Conservation (phyloP, 2,329 filamentous ascomycete species). For the Pyricularia pennisetigena region DNA sequence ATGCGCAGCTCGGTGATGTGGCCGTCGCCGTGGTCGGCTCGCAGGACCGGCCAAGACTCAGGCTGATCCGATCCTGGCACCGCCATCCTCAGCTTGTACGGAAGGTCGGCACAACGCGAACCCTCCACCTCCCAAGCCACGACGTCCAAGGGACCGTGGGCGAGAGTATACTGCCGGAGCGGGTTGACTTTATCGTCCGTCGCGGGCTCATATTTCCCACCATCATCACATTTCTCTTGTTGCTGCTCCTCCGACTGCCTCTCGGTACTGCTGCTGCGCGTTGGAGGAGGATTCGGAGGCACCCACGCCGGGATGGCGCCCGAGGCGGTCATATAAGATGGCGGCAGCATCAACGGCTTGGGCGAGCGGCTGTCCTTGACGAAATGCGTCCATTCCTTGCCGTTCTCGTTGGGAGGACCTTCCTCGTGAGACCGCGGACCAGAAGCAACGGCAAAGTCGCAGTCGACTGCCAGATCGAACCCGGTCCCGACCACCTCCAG, state of each 20-base stretch:
- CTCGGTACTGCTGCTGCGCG: background rate
- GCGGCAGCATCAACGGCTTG: background rate
- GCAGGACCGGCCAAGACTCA: background rate
- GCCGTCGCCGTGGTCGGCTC: background rate
- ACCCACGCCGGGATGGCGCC: background rate
- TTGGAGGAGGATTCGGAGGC: background rate
- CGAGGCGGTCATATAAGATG: background rate
- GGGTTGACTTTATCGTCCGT: background rate
- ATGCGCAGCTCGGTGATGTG: background rate
- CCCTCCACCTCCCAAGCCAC: conserved; percentile 49
- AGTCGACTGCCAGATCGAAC: conserved; percentile 24
- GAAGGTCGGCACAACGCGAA: conserved; percentile 37
- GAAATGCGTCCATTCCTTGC: background rate
- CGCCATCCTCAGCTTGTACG: conserved; percentile 17
- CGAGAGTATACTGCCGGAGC: background rate
- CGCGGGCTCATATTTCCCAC: background rate
- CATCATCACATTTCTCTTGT: background rate
- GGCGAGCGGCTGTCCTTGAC: background rate
- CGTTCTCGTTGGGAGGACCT: background rate
- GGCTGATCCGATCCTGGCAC: background rate
- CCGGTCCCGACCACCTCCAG: conserved; percentile 56
- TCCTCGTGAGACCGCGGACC: background rate
- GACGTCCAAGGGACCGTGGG: conserved; percentile 46
- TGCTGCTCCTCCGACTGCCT: background rate
- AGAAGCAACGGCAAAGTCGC: background rate